Base-by-base conservation (phyloP, 441 rosid genomes). In the Euphorbia celastroides region DNA sequence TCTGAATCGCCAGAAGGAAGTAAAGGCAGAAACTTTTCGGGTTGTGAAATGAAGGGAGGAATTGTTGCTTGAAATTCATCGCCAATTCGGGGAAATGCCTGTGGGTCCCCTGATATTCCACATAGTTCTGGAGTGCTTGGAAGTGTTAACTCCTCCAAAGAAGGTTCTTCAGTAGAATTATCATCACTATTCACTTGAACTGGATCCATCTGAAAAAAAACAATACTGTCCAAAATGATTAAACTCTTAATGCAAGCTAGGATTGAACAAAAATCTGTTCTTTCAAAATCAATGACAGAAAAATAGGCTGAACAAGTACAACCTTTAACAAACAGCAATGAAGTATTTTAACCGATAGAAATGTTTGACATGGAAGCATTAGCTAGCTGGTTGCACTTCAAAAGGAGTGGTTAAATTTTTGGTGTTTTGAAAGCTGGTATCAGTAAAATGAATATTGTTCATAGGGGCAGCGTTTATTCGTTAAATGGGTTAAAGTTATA, bases 61-160 rank as follows among this genome's bases (percentile, higher is more conserved):
- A 90, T 79, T 57, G 81, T 80, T 11, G 70, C 86, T 72, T 88
- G 97, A 74, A 77, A 90, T 38, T 84, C 79, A n/a, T 81, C 79
- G 25, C 97, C 97, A 70, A 88, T 73, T 68, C 95, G 87, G 58
- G 89, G 85, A 77, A 74, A 79, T 63, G 77, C 70, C 71, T 70
- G 71, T 27, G 81, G 92, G 72, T 79, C 81, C 57, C 92, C 92
- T 54, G 75, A 82, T 11, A 77, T 60, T 74, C 80, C 81, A 72
- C 64, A 78, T 65, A 23, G 72, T 66, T 73, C 83, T 57, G 68
- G 76, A 51, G 84, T 80, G 51, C 70, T 74, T 17, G 70, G 70
- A 71, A 72, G 56, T 63, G 20, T 28, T 59, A 70, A 62, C 72
- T 75, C 74, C 48, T 65, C 50, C n/a, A 72, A 54, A 74, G 77